Percentiles rank a stretch among this genome's conserved stretches.
Evolutionary conservation across 768 basidiomycete species (phyloP).

Genomic region (Boletus reticulatus): DNA sequence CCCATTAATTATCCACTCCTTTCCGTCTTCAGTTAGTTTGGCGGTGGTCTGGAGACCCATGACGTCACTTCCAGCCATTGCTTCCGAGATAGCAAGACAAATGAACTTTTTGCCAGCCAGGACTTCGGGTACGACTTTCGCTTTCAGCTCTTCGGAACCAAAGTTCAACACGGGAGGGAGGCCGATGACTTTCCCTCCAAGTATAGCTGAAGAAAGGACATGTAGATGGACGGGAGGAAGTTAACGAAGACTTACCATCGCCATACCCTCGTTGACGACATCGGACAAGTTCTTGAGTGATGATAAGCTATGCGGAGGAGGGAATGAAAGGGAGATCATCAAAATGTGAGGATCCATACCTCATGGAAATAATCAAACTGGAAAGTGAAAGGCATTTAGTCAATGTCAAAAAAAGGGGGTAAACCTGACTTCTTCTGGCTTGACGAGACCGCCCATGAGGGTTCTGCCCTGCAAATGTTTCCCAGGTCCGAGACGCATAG

Average conservation of each 20-base stretch:
- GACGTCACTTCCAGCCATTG: constrained; percentile 73
- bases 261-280: constrained; percentile 61
- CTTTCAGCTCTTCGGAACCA: constrained; percentile 50
- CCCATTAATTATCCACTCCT: constrained; percentile 66
- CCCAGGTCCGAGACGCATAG: constrained; percentile 91
- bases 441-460: constrained; percentile 71
- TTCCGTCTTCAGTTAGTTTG: constrained; percentile 62
- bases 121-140: constrained; percentile 47
- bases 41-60: constrained; percentile 61
- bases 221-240: neutral
- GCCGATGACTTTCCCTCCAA: constrained; percentile 65
- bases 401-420: neutral
- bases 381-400: constrained; percentile 18
- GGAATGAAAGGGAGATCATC: neutral
- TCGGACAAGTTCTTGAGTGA: constrained; percentile 62
- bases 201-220: constrained; percentile 29
- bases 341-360: constrained; percentile 41
- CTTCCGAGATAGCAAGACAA: constrained; percentile 72
- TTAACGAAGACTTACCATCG: constrained; percentile 43
- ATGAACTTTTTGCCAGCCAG: constrained; percentile 68
- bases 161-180: constrained; percentile 74
- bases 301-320: constrained; percentile 42
- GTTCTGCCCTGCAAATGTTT: constrained; percentile 77
- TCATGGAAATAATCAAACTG: constrained; percentile 72
- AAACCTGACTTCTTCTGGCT: constrained; percentile 63